A percentile compares a stretch with the other conserved stretches of the same genome.
Evolutionary conservation across 345 rosid genomes (phyloP).

Genomic region (Corchorus capsularis): DNA sequence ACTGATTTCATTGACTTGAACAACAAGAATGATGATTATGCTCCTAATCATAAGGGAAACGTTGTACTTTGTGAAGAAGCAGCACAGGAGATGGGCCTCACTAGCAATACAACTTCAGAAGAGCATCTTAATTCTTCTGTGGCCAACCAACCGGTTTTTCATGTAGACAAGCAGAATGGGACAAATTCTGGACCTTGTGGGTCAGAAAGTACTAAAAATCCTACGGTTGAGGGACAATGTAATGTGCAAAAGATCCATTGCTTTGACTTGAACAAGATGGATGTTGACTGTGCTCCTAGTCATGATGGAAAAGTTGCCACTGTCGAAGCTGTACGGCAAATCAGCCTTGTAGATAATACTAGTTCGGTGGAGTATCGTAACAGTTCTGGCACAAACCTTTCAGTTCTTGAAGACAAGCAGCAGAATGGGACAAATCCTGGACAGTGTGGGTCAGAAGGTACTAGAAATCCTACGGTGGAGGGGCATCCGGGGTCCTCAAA

Average conservation of each 20-base stretch:
- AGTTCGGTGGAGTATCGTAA: conserved; percentile 27
- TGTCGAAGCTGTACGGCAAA: conserved; percentile 25
- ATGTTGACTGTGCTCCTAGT: conserved; percentile 27
- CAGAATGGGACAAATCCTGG: conserved; percentile 39
- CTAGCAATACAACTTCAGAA: conserved; percentile 24
- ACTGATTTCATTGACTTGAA: conserved; percentile 32
- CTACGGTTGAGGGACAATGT: conserved; percentile 23
- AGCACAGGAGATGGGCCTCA: conserved; percentile 22
- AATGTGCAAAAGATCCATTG: conserved; percentile 24
- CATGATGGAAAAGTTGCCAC: conserved; percentile 21
- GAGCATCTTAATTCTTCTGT: conserved; percentile 37
- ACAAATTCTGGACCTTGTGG: conserved; percentile 31
- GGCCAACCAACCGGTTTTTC: conserved; percentile 25
- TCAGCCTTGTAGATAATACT: conserved; percentile 23
- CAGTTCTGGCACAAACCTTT: conserved; percentile 32
- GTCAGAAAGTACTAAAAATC: conserved; percentile 24
- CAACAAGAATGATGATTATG: conserved; percentile 23
- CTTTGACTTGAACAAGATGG: conserved; percentile 31
- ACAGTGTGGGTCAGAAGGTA: conserved; percentile 28
- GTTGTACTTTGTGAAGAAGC: conserved; percentile 27
- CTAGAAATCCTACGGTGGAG: conserved; percentile 18
- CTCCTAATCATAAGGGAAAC: conserved; percentile 24
- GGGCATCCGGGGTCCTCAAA: conserved; percentile 28
- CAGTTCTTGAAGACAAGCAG: conserved; percentile 26
- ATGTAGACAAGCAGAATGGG: conserved; percentile 39